Percentiles rank a stretch among this genome's conserved stretches.
These are phyloP conservation scores for Claviceps monticola DNA, from an alignment of 2,329 filamentous ascomycete species.

Conservation along the genomic window DNA sequence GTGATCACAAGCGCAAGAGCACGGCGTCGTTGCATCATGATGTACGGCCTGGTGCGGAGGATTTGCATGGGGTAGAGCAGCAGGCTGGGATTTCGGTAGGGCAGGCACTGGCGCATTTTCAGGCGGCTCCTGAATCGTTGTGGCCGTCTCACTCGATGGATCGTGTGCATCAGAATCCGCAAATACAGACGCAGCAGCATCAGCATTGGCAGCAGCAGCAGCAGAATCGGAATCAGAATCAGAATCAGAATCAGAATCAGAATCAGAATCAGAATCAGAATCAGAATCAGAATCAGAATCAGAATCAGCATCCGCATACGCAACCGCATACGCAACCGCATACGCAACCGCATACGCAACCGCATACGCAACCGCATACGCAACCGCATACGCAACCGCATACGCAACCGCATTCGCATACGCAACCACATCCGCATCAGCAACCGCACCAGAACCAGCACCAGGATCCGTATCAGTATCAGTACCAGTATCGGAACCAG, in stretches of 20 bases:
- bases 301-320: not conserved
- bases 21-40: constrained; percentile 11
- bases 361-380: too few relatives aligned
- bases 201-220: too few relatives aligned
- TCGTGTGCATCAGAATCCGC: too few relatives aligned
- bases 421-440: not conserved
- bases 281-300: too few relatives aligned
- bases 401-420: too few relatives aligned
- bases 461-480: not conserved
- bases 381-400: not conserved
- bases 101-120: not conserved
- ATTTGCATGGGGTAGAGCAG: not conserved
- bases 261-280: not conserved
- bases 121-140: not conserved
- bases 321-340: not conserved
- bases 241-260: not conserved
- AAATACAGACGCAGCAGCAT: too few relatives aligned
- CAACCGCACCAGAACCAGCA: not conserved
- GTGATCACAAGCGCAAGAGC: constrained; percentile 32
- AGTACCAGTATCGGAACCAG: not conserved
- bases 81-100: not conserved
- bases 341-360: not conserved
- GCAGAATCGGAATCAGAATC: not conserved
- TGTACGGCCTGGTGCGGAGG: not conserved
- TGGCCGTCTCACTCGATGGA: too few relatives aligned